A percentile compares a stretch with the other conserved stretches of the same genome.
Conservation (phyloP, 371 early-diverging fungal genomes). For the Haplosporangium sp. region DNA sequence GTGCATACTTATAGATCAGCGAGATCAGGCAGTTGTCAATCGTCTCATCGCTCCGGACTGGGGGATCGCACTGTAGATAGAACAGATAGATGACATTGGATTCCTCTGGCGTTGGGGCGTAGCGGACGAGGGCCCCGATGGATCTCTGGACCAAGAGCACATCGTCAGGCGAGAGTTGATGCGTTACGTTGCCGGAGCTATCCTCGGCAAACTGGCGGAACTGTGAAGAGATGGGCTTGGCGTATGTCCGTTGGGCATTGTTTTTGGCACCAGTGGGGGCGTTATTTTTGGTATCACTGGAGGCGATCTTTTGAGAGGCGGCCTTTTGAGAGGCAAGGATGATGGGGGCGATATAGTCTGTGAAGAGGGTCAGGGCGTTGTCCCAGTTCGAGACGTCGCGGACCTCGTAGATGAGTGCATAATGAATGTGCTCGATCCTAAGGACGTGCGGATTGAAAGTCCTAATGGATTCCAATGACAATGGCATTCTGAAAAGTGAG, state of each 20-base stretch:
- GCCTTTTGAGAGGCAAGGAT: constrained; percentile 30
- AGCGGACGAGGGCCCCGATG: constrained; percentile 46
- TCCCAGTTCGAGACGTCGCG: constrained; percentile 24
- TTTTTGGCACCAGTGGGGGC: neutral
- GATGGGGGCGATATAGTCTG: constrained; percentile 24
- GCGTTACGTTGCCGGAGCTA: neutral
- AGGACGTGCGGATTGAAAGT: neutral
- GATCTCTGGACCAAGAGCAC: constrained; percentile 11
- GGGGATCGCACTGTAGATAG: constrained; percentile 35
- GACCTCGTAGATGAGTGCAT: constrained; percentile 31
- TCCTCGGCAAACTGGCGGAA: constrained; percentile 17
- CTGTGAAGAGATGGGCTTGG: neutral
- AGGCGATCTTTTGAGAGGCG: neutral
- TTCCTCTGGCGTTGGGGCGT: constrained; percentile 37
- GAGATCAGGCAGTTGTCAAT: constrained; percentile 42
- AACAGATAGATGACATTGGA: constrained; percentile 38
- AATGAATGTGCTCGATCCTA: constrained; percentile 17
- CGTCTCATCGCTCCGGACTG: constrained; percentile 39
- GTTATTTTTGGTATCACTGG: neutral
- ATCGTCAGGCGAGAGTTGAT: constrained; percentile 4
- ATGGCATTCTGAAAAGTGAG: no score
- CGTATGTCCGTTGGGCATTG: neutral
- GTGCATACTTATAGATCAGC: constrained; percentile 44
- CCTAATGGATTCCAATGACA: constrained; percentile 12
- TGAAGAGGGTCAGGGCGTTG: constrained; percentile 33